Percentiles rank a stretch among this genome's conserved stretches.
phyloP scores from a whole-genome alignment of 352 stramenopile genomes.

The Blastocystis sp. region DNA sequence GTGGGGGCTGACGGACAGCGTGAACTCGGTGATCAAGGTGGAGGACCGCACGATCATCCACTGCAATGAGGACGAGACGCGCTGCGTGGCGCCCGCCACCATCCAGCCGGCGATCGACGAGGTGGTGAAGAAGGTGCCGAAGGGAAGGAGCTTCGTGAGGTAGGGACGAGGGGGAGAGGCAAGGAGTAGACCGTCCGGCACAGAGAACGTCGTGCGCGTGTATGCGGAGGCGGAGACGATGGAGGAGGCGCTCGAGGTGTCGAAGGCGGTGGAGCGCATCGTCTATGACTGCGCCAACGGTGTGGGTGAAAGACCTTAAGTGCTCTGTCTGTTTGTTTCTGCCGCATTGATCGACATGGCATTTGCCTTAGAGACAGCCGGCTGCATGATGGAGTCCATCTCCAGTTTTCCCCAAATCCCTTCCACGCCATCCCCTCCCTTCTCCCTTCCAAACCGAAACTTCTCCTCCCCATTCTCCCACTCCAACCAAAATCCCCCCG shows the following conservation, averaged over 20 bases:
- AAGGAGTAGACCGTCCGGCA: constrained; percentile 82
- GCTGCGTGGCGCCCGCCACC: constrained; percentile 70
- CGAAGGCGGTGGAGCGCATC: constrained; percentile 26
- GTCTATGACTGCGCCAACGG: constrained; percentile 76
- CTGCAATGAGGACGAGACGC: constrained; percentile 79
- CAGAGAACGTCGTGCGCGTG: constrained; percentile 93
- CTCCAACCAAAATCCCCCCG: too few relatives aligned
- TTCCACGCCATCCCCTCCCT: too few relatives aligned
- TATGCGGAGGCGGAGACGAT: constrained; percentile 91
- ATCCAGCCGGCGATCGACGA: constrained; percentile 73
- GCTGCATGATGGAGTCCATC: too few relatives aligned
- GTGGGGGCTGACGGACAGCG: constrained; percentile 3
- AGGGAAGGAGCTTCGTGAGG: constrained; percentile 82
- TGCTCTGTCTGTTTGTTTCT: constrained; percentile 1
- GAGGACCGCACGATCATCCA: constrained; percentile 76
- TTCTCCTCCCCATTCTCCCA: too few relatives aligned
- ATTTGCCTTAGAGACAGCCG: too few relatives aligned
- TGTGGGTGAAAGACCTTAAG: constrained; percentile 75
- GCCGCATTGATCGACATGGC: too few relatives aligned
- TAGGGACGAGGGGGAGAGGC: neutral
- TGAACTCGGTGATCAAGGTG: constrained; percentile 78
- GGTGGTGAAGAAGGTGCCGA: constrained; percentile 67
- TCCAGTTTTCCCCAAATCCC: too few relatives aligned
- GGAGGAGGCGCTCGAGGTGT: constrained; percentile 74
- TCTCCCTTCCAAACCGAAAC: too few relatives aligned